Evolutionary conservation across 495 filamentous ascomycete genomes (phyloP).

Genomic region (Penicillium bialowiezense): DNA sequence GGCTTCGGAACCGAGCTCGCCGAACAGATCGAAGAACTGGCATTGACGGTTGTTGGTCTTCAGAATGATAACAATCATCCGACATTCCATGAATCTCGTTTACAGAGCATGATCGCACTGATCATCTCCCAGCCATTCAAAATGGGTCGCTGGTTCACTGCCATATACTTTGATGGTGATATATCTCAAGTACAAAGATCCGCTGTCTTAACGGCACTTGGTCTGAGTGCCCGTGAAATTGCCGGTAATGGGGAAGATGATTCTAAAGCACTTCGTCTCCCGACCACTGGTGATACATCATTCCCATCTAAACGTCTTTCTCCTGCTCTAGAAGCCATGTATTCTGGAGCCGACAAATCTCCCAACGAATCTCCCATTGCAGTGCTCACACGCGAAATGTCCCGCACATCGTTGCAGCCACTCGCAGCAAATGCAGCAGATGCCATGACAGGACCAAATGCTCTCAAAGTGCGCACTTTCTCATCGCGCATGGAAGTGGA

Average conservation of each 20-base stretch:
- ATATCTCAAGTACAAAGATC: slow-evolving; percentile 82
- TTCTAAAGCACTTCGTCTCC: slow-evolving; percentile 36
- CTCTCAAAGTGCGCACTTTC: slow-evolving; percentile 80
- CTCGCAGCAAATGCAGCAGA: slow-evolving; percentile 67
- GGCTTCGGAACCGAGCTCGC: slow-evolving; percentile 83
- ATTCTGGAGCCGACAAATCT: slow-evolving; percentile 37
- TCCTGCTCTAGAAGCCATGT: slow-evolving; percentile 49
- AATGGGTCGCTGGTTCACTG: slow-evolving; percentile 81
- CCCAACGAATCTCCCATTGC: slow-evolving; percentile 54
- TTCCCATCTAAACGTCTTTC: slow-evolving; percentile 78
- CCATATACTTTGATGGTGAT: slow-evolving; percentile 87
- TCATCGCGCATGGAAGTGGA: slow-evolving; percentile 69
- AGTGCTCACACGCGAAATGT: slow-evolving; percentile 57
- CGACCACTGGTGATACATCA: slow-evolving; percentile 37
- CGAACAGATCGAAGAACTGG: slow-evolving; percentile 80
- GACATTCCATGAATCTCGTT: slow-evolving; percentile 68
- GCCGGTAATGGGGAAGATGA: slow-evolving; percentile 74
- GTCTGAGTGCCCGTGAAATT: slow-evolving; percentile 82
- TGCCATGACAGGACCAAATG: slow-evolving; percentile 70
- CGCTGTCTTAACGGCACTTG: slow-evolving; percentile 75
- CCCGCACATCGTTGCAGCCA: slow-evolving; percentile 71
- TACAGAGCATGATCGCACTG: slow-evolving; percentile 82
- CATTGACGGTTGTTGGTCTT: slow-evolving; percentile 69
- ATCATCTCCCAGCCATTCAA: slow-evolving; percentile 70
- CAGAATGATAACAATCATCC: slow-evolving; percentile 63